Percentiles rank a stretch among this genome's conserved stretches.
These are phyloP conservation scores for Hypoxylon sp. DNA, from an alignment of 2,329 filamentous ascomycete species.

Conservation along the genomic window DNA sequence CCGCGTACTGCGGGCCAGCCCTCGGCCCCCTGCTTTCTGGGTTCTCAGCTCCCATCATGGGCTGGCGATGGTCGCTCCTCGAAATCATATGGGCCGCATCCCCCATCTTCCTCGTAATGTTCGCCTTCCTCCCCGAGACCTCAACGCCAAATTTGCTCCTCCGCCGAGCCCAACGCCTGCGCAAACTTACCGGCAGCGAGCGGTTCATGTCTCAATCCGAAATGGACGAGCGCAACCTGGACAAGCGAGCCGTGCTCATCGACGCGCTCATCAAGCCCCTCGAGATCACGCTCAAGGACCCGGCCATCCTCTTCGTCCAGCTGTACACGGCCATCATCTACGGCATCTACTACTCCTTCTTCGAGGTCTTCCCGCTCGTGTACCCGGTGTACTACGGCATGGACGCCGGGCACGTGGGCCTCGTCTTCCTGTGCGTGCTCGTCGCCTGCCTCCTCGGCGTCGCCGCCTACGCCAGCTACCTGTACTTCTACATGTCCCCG, in stretches of 20 bases:
- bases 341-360: slow-evolving; percentile 72
- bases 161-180: slow-evolving; percentile 70
- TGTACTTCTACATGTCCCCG: slow-evolving; percentile 64
- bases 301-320: slow-evolving; percentile 72
- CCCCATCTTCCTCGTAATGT: slow-evolving; percentile 71
- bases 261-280: slow-evolving; percentile 72
- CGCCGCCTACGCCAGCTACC: slow-evolving; percentile 62
- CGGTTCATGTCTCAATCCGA: slow-evolving; percentile 72
- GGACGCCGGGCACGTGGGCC: slow-evolving; percentile 67
- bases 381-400: slow-evolving; percentile 71
- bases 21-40: slow-evolving; percentile 72
- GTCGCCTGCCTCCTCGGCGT: slow-evolving; percentile 68
- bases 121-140: slow-evolving; percentile 75
- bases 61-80: slow-evolving; percentile 75
- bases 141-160: slow-evolving; percentile 69
- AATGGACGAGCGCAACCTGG: slow-evolving; percentile 70
- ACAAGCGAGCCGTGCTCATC: slow-evolving; percentile 59
- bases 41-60: slow-evolving; percentile 68
- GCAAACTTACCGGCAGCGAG: slow-evolving; percentile 68
- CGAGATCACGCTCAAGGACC: slow-evolving; percentile 71
- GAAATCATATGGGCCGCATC: slow-evolving; percentile 72
- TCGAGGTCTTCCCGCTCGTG: slow-evolving; percentile 75
- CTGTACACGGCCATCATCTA: slow-evolving; percentile 73
- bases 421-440: slow-evolving; percentile 71
- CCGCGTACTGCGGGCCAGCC: slow-evolving; percentile 65